A percentile compares a stretch with the other conserved stretches of the same genome.
These are phyloP conservation scores for Passalora sequoiae DNA, from an alignment of 2,329 filamentous ascomycete species.

Conservation along the genomic window DNA sequence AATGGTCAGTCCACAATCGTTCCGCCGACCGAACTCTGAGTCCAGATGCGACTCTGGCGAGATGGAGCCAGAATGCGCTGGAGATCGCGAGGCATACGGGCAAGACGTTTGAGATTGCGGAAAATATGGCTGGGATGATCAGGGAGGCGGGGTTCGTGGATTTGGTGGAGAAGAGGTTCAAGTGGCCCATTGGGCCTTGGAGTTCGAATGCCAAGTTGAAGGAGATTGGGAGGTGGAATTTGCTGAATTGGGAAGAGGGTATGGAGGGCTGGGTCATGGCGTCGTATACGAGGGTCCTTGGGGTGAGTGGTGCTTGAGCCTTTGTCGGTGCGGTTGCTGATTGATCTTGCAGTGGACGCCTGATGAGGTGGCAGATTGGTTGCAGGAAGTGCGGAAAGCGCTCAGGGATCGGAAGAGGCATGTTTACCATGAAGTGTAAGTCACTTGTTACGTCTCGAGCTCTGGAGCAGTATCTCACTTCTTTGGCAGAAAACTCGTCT, in stretches of 20 bases:
- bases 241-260: conserved; percentile 39
- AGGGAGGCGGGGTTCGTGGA: conserved; percentile 43
- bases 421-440: conserved; percentile 38
- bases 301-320: conserved; percentile 17
- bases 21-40: conserved; percentile 28
- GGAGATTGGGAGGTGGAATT: conserved; percentile 36
- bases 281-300: conserved; percentile 36
- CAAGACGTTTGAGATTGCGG: conserved; percentile 30
- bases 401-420: conserved; percentile 34
- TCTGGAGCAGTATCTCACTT: no score
- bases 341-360: conserved; percentile 31
- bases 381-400: conserved; percentile 30
- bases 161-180: conserved; percentile 39
- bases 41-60: conserved; percentile 21
- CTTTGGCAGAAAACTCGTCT: not conserved
- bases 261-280: conserved; percentile 41
- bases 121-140: conserved; percentile 26
- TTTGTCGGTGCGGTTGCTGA: not conserved
- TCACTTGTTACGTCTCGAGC: no score
- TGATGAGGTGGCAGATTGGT: conserved; percentile 33
- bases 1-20: conserved; percentile 31
- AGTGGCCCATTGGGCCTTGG: conserved; percentile 43
- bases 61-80: conserved; percentile 25
- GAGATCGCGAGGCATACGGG: conserved; percentile 22
- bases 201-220: conserved; percentile 35